These are phyloP conservation scores for Pholiota conissans DNA, from an alignment of 768 basidiomycete genomes.

Conservation along the genomic window DNA sequence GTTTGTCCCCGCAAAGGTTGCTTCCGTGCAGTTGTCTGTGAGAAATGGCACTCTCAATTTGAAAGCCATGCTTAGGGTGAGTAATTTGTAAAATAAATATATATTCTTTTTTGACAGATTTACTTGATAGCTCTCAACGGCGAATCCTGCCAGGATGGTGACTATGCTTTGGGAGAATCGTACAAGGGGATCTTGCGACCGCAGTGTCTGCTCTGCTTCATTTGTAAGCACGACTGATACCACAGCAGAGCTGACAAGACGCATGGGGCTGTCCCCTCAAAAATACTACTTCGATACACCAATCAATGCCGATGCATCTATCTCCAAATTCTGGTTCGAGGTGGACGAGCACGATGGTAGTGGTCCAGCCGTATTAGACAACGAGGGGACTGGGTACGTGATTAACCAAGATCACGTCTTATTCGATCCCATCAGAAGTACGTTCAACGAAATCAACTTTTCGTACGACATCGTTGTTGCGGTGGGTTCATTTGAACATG, in stretches of 20 bases:
- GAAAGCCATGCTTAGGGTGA: constrained; percentile 5
- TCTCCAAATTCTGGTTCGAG: constrained; percentile 41
- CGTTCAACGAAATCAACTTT: neutral
- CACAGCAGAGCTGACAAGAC: neutral
- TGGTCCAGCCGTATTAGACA: neutral
- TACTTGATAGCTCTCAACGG: constrained; percentile 5
- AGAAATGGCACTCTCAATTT: neutral
- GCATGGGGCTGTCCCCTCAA: constrained; percentile 22
- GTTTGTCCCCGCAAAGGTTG: constrained; percentile 29
- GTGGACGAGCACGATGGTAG: constrained; percentile 16
- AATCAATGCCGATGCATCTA: constrained; percentile 27
- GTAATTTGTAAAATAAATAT: neutral
- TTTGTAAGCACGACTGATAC: neutral
- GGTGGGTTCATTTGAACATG: neutral
- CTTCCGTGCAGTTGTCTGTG: constrained; percentile 1
- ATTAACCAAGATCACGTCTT: constrained; percentile 4
- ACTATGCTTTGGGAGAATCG: constrained; percentile 11
- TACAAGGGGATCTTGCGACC: neutral
- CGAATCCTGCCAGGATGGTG: neutral
- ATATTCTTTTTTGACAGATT: neutral
- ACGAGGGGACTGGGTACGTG: constrained; percentile 2
- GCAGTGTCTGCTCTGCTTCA: constrained; percentile 4
- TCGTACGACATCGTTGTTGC: neutral
- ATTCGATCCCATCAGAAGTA: constrained; percentile 2
- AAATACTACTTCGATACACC: constrained; percentile 34